Percentiles rank a stretch among this genome's conserved stretches.
These are phyloP conservation scores for Neurospora discreta DNA, from an alignment of 495 filamentous ascomycete species.

Conservation along the genomic window DNA sequence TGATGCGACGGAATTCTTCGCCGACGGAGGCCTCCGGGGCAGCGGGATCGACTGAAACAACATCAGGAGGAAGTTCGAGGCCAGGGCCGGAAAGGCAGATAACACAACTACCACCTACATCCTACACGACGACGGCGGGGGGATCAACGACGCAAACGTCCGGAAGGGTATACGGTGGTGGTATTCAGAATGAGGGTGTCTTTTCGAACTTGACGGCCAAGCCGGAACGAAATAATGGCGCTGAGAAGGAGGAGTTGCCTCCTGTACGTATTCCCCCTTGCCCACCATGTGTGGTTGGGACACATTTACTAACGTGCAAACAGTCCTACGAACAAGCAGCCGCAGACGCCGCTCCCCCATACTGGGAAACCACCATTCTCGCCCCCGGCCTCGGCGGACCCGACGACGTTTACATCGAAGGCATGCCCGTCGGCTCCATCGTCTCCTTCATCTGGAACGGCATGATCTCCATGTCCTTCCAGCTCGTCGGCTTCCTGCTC, in stretches of 20 bases:
- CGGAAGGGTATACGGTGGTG: slow-evolving; percentile 46
- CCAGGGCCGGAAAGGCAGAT: slow-evolving; percentile 6
- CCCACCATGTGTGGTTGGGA: neutral
- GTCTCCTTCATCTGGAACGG: slow-evolving; percentile 97
- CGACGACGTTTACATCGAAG: slow-evolving; percentile 94
- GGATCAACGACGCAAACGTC: slow-evolving; percentile 17
- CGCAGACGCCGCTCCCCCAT: slow-evolving; percentile 90
- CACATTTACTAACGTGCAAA: slow-evolving; percentile 17
- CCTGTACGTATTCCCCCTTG: slow-evolving; percentile 51
- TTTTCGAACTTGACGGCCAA: slow-evolving; percentile 93
- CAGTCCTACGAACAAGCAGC: slow-evolving; percentile 98
- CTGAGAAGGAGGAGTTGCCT: slow-evolving; percentile 70
- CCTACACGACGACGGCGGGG: neutral
- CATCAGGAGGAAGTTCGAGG: slow-evolving; percentile 1
- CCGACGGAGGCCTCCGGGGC: slow-evolving; percentile 14
- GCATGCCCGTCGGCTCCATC: slow-evolving; percentile 86
- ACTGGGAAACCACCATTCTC: slow-evolving; percentile 98
- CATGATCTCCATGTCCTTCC: slow-evolving; percentile 98
- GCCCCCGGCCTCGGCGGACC: slow-evolving; percentile 70
- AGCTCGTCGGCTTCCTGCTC: slow-evolving; percentile 90
- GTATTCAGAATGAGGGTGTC: slow-evolving; percentile 76
- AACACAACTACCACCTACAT: slow-evolving; percentile 25
- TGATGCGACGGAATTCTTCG: slow-evolving; percentile 63
- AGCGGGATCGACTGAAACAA: slow-evolving; percentile 4
- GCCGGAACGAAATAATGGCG: slow-evolving; percentile 71